Conservation (phyloP, 768 basidiomycete species). For the Trametes coccinea region DNA sequence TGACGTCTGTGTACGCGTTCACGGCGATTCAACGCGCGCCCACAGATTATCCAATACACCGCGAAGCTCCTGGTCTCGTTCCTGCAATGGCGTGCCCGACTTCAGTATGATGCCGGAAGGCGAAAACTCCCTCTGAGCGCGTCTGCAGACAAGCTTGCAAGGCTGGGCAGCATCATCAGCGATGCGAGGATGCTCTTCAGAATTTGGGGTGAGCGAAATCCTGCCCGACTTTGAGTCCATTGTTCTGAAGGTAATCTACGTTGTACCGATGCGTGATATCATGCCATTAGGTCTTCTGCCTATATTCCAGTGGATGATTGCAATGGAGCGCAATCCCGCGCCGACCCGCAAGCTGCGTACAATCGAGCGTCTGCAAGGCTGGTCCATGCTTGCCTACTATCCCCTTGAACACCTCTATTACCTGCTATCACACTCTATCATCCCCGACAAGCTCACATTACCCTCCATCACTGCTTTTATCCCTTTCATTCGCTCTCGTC, state of each 20-base stretch:
- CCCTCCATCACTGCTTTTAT: conserved; percentile 41
- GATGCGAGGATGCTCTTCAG: conserved; percentile 76
- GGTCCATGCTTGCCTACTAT: conserved; percentile 77
- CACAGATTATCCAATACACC: conserved; percentile 70
- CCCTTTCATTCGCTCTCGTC: conserved; percentile 12
- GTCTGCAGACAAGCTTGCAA: conserved; percentile 52
- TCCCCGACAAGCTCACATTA: conserved; percentile 52
- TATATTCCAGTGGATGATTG: conserved; percentile 78
- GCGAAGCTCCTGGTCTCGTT: conserved; percentile 70
- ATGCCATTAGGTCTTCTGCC: conserved; percentile 62
- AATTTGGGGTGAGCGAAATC: conserved; percentile 68
- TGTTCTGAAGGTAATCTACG: neutral
- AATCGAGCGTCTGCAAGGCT: conserved; percentile 79
- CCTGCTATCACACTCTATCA: conserved; percentile 57
- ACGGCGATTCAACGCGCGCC: neutral
- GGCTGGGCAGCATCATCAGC: conserved; percentile 55
- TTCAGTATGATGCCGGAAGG: conserved; percentile 67
- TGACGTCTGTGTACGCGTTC: neutral
- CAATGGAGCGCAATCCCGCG: conserved; percentile 69
- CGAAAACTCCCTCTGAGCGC: conserved; percentile 53
- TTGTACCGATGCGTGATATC: neutral
- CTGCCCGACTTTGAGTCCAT: too few species aligned
- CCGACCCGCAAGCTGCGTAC: conserved; percentile 70
- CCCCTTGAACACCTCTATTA: conserved; percentile 79
- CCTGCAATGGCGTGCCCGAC: conserved; percentile 62